phyloP scores from a whole-genome alignment of 306 rosid species.

The Morella rubra region DNA sequence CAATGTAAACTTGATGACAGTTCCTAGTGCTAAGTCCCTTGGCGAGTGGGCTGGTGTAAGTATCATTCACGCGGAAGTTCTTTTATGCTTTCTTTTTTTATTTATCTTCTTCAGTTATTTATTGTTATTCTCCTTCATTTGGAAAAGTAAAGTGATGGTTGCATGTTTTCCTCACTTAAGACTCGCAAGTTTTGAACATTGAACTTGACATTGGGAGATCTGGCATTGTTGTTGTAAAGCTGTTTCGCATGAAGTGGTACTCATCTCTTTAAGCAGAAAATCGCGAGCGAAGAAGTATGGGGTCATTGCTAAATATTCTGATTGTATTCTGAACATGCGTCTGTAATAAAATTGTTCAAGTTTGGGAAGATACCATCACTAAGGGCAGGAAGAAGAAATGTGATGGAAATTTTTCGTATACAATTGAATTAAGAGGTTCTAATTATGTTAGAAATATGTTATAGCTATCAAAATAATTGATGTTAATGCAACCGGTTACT shows the following conservation, averaged over 20 bases:
- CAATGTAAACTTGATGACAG: conserved; percentile 67
- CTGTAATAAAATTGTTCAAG: background rate
- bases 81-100: background rate
- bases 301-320: background rate
- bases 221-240: background rate
- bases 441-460: background rate
- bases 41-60: conserved; percentile 99
- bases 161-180: background rate
- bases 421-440: background rate
- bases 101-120: background rate
- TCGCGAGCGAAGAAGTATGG: background rate
- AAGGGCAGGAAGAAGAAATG: too few relatives aligned
- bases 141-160: background rate
- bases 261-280: background rate
- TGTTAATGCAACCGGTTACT: background rate
- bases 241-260: background rate
- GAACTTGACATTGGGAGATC: background rate
- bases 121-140: background rate
- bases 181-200: background rate
- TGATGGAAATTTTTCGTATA: background rate
- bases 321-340: background rate
- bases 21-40: conserved; percentile 83
- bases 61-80: background rate
- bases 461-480: background rate
- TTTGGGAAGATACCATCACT: background rate